These are phyloP conservation scores for Xylariaceae sp. DNA, from an alignment of 2,329 filamentous ascomycete species.

Conservation along the genomic window DNA sequence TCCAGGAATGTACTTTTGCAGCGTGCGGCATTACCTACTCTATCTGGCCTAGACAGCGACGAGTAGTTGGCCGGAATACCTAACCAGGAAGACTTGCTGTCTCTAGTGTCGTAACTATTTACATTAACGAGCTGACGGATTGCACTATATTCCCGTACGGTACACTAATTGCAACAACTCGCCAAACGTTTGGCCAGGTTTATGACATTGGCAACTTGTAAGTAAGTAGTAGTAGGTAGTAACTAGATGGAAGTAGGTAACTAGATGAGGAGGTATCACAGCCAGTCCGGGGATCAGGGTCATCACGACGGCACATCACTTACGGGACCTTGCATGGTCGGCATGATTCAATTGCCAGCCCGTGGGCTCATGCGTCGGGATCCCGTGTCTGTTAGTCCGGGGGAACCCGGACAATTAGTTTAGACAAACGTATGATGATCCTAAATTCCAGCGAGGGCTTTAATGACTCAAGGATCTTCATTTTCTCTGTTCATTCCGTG, in stretches of 20 bases:
- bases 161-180: neutral
- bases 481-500: too few relatives aligned
- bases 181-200: neutral
- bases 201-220: neutral
- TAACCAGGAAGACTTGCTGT: too few relatives aligned
- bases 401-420: slow-evolving; percentile 3
- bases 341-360: slow-evolving; percentile 6
- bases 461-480: neutral
- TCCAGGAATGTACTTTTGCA: too few relatives aligned
- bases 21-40: neutral
- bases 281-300: slow-evolving; percentile 15
- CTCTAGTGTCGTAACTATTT: neutral
- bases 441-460: neutral
- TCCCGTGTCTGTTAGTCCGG: slow-evolving; percentile 7
- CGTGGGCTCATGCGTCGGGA: slow-evolving; percentile 9
- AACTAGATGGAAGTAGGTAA: neutral
- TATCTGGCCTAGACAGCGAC: neutral
- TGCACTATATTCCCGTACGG: neutral
- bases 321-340: slow-evolving; percentile 12
- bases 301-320: slow-evolving; percentile 8
- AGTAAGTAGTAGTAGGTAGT: too few relatives aligned
- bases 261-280: neutral
- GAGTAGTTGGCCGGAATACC: neutral
- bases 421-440: too few relatives aligned
- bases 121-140: neutral